Evolutionary conservation across 1,284 basidiomycete species (phyloP).

Genomic region (Tetrapyrgos nigripes): DNA sequence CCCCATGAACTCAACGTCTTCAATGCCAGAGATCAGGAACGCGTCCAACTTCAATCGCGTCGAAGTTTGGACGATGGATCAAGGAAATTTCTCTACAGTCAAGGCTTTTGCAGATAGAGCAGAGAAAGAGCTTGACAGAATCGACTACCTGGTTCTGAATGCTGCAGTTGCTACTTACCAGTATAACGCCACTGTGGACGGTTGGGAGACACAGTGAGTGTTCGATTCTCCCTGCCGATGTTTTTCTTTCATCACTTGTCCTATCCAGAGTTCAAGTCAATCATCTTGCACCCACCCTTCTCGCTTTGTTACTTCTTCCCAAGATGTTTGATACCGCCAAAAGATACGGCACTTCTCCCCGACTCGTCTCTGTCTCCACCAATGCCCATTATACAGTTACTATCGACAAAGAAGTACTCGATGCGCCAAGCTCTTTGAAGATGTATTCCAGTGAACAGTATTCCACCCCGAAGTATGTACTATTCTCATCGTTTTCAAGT

Average conservation of each 20-base stretch:
- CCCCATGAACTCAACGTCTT: neutral
- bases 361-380: slow-evolving; percentile 45
- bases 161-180: slow-evolving; percentile 31
- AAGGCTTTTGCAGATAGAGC: slow-evolving; percentile 42
- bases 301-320: slow-evolving; percentile 17
- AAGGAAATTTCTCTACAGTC: slow-evolving; percentile 44
- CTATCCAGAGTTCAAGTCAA: slow-evolving; percentile 49
- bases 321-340: slow-evolving; percentile 1
- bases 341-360: slow-evolving; percentile 32
- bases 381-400: slow-evolving; percentile 40
- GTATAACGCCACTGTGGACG: slow-evolving; percentile 38
- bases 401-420: slow-evolving; percentile 20
- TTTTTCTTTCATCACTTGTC: neutral
- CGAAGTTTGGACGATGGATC: slow-evolving; percentile 46
- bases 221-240: neutral
- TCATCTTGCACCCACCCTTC: slow-evolving; percentile 38
- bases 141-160: slow-evolving; percentile 49
- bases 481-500: neutral
- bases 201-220: slow-evolving; percentile 45
- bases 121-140: slow-evolving; percentile 37
- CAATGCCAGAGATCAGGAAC: slow-evolving; percentile 31
- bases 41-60: slow-evolving; percentile 37
- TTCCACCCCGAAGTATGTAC: neutral
- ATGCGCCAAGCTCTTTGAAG: neutral
- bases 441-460: slow-evolving; percentile 1